These are phyloP conservation scores for Lunularia cruciata DNA, from an alignment of 225 moss, liverwort and hornwort genomes.

Conservation along the genomic window DNA sequence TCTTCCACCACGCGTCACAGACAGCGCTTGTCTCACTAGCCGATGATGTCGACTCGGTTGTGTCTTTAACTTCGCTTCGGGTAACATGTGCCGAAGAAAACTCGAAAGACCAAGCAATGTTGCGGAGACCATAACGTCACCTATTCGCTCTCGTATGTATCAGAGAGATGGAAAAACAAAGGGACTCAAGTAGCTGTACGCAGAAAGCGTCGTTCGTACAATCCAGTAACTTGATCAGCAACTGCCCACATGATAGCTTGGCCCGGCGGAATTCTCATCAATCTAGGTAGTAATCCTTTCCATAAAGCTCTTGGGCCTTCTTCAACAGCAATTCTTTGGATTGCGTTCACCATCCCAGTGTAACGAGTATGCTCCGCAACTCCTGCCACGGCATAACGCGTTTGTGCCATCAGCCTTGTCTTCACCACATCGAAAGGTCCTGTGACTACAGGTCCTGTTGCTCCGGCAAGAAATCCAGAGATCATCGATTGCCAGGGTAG, in stretches of 20 bases:
- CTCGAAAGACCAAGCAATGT: not conserved
- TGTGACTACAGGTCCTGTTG: conserved; percentile 82
- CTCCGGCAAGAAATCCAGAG: conserved; percentile 87
- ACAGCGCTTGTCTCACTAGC: not conserved
- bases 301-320: conserved; percentile 84
- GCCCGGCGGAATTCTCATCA: conserved; percentile 97
- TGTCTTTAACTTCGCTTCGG: not conserved
- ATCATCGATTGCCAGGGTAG: conserved; percentile 95
- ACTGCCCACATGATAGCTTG: conserved; percentile 99
- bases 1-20: not conserved
- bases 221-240: conserved; percentile 78
- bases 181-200: not conserved
- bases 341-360: conserved; percentile 72
- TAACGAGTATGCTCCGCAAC: conserved; percentile 50
- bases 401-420: conserved; percentile 95
- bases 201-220: conserved; percentile 42
- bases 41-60: not conserved
- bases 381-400: conserved; percentile 38
- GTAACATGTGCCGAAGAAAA: not conserved
- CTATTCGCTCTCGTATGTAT: not conserved
- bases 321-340: conserved; percentile 69
- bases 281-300: conserved; percentile 90
- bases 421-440: conserved; percentile 98
- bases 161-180: not conserved
- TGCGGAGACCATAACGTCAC: too few relatives aligned